phyloP scores from a whole-genome alignment of 345 rosid genomes.

The Firmiana major region DNA sequence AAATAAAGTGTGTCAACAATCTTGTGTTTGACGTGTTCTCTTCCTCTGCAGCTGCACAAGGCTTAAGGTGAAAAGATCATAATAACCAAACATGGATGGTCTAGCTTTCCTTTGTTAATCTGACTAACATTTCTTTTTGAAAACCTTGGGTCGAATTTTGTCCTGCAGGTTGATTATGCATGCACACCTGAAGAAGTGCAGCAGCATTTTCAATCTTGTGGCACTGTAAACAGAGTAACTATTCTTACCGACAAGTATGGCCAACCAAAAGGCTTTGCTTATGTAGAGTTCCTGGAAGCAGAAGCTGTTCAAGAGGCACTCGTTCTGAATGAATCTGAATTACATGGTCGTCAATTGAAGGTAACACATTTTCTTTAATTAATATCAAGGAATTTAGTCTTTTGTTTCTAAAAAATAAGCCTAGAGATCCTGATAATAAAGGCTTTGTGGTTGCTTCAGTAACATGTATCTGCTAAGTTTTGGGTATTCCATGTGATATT shows the following conservation, averaged over 20 bases:
- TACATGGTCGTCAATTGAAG: slow-evolving; percentile 95
- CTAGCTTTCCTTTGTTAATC: neutral
- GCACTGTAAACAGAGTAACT: slow-evolving; percentile 90
- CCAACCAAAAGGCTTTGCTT: slow-evolving; percentile 97
- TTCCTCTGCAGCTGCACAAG: neutral
- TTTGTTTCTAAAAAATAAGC: neutral
- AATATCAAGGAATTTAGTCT: neutral
- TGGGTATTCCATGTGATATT: neutral
- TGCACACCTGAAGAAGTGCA: slow-evolving; percentile 99
- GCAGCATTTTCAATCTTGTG: slow-evolving; percentile 95
- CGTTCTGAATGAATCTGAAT: slow-evolving; percentile 76
- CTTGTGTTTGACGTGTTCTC: neutral
- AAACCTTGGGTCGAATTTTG: slow-evolving; percentile 6
- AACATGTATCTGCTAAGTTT: neutral
- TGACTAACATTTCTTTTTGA: neutral
- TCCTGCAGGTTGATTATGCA: slow-evolving; percentile 78
- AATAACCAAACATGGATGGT: neutral
- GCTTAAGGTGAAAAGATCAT: neutral
- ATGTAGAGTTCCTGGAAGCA: slow-evolving; percentile 81
- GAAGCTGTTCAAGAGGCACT: slow-evolving; percentile 92
- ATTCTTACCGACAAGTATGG: slow-evolving; percentile 92
- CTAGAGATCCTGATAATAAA: neutral
- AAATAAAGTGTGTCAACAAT: neutral
- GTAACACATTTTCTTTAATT: slow-evolving; percentile 22
- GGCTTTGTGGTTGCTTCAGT: neutral